phyloP scores from a whole-genome alignment of 2,329 filamentous ascomycete genomes.

The Monosporascus sp. region DNA sequence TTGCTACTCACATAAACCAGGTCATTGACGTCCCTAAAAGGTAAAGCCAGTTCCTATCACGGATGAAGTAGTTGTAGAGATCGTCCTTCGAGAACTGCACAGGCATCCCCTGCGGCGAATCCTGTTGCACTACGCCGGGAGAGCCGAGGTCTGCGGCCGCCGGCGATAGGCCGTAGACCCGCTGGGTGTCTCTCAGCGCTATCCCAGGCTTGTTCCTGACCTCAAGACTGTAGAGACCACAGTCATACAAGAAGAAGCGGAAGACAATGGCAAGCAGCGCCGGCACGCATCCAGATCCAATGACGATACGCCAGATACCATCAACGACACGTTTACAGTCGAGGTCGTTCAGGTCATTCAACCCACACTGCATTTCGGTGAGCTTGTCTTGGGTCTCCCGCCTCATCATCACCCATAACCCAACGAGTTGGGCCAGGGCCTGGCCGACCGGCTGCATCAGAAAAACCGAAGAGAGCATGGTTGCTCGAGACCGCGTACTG shows the following conservation, averaged over 20 bases:
- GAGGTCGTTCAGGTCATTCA: slow-evolving; percentile 37
- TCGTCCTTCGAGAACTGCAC: slow-evolving; percentile 44
- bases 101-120: slow-evolving; percentile 29
- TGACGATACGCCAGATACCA: slow-evolving; percentile 61
- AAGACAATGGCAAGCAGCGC: slow-evolving; percentile 60
- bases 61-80: slow-evolving; percentile 45
- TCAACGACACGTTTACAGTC: slow-evolving; percentile 47
- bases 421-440: slow-evolving; percentile 57
- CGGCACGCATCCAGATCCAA: slow-evolving; percentile 59
- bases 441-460: slow-evolving; percentile 66
- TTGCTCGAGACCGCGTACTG: slow-evolving; percentile 57
- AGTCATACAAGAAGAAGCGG: slow-evolving; percentile 62
- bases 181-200: slow-evolving; percentile 54
- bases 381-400: slow-evolving; percentile 32
- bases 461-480: slow-evolving; percentile 63
- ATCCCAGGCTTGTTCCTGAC: slow-evolving; percentile 56
- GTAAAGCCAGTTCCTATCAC: slow-evolving; percentile 41
- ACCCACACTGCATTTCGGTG: slow-evolving; percentile 40
- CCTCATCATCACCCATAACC: slow-evolving; percentile 46
- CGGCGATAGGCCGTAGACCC: slow-evolving; percentile 41
- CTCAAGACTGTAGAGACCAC: slow-evolving; percentile 59
- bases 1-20: slow-evolving; percentile 8
- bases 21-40: slow-evolving; percentile 22
- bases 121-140: slow-evolving; percentile 15
- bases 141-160: slow-evolving; percentile 29